A percentile compares a stretch with the other conserved stretches of the same genome.
Conservation (phyloP, 495 filamentous ascomycete genomes). For the Cercophora sp. region DNA sequence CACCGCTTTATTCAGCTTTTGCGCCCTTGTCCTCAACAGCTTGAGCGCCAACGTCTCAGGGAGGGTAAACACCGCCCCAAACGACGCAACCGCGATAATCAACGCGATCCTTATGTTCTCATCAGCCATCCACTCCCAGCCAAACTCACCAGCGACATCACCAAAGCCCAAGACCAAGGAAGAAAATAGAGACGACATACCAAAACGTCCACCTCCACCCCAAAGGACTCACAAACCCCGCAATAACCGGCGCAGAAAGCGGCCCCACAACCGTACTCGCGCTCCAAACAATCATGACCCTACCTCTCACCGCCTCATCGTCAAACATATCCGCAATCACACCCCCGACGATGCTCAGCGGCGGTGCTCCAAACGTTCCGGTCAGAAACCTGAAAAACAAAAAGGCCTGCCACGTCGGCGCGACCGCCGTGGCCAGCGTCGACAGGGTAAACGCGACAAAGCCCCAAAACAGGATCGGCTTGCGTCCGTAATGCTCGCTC, state of each 20-base stretch:
- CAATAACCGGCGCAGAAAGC: slow-evolving; percentile 44
- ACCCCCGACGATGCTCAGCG: slow-evolving; percentile 75
- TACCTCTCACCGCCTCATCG: slow-evolving; percentile 21
- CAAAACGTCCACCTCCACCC: slow-evolving; percentile 55
- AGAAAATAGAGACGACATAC: slow-evolving; percentile 24
- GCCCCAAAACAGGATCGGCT: slow-evolving; percentile 65
- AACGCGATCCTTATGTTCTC: slow-evolving; percentile 30
- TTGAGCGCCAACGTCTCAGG: slow-evolving; percentile 52
- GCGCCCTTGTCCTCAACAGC: slow-evolving; percentile 44
- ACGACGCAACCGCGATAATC: slow-evolving; percentile 40
- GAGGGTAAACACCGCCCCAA: slow-evolving; percentile 23
- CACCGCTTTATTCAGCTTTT: slow-evolving; percentile 40
- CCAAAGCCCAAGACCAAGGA: background rate
- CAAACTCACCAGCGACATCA: background rate
- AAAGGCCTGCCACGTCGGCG: slow-evolving; percentile 42
- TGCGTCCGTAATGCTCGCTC: slow-evolving; percentile 69
- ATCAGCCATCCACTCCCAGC: background rate
- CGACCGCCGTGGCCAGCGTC: slow-evolving; percentile 71
- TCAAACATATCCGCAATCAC: slow-evolving; percentile 73
- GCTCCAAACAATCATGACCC: slow-evolving; percentile 29
- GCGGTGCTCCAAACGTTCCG: slow-evolving; percentile 71
- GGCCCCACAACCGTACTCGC: slow-evolving; percentile 36
- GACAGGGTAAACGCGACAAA: slow-evolving; percentile 67
- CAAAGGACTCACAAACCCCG: slow-evolving; percentile 31
- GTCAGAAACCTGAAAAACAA: slow-evolving; percentile 33